Evolutionary conservation across 805 yeast species (phyloP).

Genomic region (Ogataea neopini): DNA sequence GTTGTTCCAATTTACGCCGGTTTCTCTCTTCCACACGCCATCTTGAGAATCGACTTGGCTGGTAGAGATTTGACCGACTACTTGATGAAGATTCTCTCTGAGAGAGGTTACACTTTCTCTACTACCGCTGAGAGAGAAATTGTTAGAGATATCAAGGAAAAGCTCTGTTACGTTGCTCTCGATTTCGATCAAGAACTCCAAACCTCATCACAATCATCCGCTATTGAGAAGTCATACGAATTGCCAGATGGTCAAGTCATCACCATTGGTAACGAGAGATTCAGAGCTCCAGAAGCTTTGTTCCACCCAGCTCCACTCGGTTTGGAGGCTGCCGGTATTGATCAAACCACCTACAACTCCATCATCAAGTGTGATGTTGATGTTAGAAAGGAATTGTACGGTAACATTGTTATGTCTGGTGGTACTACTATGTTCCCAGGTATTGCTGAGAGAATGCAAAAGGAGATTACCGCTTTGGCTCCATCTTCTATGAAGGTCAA

Average conservation of each 20-base stretch:
- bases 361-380: conserved; percentile 99
- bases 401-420: conserved; percentile 99
- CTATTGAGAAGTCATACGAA: conserved; percentile 98
- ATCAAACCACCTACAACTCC: conserved; percentile 93
- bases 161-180: conserved; percentile 97
- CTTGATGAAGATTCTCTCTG: conserved; percentile 97
- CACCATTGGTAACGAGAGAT: conserved; percentile 99
- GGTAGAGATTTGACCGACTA: conserved; percentile 99
- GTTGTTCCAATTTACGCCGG: conserved; percentile 99
- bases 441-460: conserved; percentile 99
- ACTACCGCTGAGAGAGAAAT: conserved; percentile 99
- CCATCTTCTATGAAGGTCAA: conserved; percentile 99
- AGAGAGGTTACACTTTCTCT: conserved; percentile 98
- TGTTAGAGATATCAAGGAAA: conserved; percentile 92
- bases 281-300: conserved; percentile 99
- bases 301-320: conserved; percentile 95
- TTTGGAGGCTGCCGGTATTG: conserved; percentile 97
- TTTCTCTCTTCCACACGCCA: conserved; percentile 98
- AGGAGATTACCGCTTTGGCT: conserved; percentile 99
- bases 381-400: conserved; percentile 98
- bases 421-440: conserved; percentile 99
- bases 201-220: conserved; percentile 97
- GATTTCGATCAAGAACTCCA: conserved; percentile 99
- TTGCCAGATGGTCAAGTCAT: conserved; percentile 99
- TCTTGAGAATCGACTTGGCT: conserved; percentile 97